A percentile compares a stretch with the other conserved stretches of the same genome.
Evolutionary conservation across 768 basidiomycete genomes (phyloP).

Genomic region (Podaxis sp.): DNA sequence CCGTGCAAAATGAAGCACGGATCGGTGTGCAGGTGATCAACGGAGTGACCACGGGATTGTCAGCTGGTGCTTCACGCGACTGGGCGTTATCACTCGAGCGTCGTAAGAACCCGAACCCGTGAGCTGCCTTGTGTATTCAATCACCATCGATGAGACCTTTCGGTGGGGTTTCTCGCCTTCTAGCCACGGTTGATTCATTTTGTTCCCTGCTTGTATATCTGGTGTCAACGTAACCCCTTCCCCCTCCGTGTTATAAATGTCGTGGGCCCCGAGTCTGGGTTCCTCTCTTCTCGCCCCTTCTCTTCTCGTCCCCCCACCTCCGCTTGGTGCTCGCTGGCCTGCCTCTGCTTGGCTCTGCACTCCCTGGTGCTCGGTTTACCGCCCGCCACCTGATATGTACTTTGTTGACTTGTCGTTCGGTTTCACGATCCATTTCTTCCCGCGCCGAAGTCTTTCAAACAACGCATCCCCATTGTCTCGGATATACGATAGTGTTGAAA

Average conservation of each 20-base stretch:
- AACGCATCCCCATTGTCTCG: not conserved
- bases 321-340: constrained; percentile 3
- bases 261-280: constrained; percentile 7
- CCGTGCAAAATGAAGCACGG: constrained; percentile 5
- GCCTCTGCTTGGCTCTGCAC: not conserved
- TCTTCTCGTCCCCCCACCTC: constrained; percentile 7
- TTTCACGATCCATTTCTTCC: not conserved
- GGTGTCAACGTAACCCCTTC: constrained; percentile 14
- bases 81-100: constrained; percentile 3
- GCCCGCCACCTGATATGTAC: not conserved
- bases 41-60: constrained; percentile 7
- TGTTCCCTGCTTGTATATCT: not conserved
- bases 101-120: constrained; percentile 7
- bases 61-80: constrained; percentile 12
- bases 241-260: constrained; percentile 20
- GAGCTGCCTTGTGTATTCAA: constrained; percentile 8
- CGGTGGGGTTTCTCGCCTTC: not conserved
- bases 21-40: constrained; percentile 7
- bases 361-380: not conserved
- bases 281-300: constrained; percentile 14
- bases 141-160: not conserved
- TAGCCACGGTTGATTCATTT: not conserved
- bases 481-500: not conserved
- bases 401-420: not conserved
- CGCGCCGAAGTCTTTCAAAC: not conserved